These are phyloP conservation scores for Fraxinus quadrangulata DNA, from an alignment of 257 asterid species.

Conservation along the genomic window DNA sequence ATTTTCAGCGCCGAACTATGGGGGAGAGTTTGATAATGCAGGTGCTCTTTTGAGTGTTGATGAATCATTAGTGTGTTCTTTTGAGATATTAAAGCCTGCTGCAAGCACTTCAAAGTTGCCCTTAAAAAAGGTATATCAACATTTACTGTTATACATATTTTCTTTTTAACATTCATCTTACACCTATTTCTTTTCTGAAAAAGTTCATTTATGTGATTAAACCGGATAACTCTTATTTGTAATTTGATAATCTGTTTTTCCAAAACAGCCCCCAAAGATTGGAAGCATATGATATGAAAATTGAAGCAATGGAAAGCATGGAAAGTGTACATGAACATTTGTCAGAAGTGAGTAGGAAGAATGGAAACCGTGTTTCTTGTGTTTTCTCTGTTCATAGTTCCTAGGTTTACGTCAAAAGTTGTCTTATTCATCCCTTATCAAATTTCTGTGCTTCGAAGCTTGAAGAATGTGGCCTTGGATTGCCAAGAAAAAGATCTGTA, in stretches of 20 bases:
- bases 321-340: constrained; percentile 27
- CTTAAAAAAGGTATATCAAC: constrained; percentile 56
- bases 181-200: background rate
- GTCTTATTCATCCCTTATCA: constrained; percentile 15
- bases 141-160: background rate
- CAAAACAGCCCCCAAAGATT: constrained; percentile 54
- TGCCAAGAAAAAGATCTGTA: constrained; percentile 16
- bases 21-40: constrained; percentile 75
- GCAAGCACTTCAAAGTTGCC: constrained; percentile 44
- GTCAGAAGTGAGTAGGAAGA: constrained; percentile 26
- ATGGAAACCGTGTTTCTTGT: constrained; percentile 16
- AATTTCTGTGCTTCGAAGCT: constrained; percentile 17
- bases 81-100: constrained; percentile 63
- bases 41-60: constrained; percentile 79
- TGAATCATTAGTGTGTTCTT: constrained; percentile 64
- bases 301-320: background rate
- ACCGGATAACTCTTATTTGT: background rate
- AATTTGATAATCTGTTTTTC: background rate
- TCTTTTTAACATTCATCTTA: background rate
- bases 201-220: background rate
- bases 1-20: constrained; percentile 83
- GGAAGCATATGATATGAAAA: constrained; percentile 38
- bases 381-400: constrained; percentile 17
- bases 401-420: constrained; percentile 5
- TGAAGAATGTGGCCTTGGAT: constrained; percentile 9